Evolutionary conservation across 1,284 basidiomycete species (phyloP).

Genomic region (Leccinum proliferum): DNA sequence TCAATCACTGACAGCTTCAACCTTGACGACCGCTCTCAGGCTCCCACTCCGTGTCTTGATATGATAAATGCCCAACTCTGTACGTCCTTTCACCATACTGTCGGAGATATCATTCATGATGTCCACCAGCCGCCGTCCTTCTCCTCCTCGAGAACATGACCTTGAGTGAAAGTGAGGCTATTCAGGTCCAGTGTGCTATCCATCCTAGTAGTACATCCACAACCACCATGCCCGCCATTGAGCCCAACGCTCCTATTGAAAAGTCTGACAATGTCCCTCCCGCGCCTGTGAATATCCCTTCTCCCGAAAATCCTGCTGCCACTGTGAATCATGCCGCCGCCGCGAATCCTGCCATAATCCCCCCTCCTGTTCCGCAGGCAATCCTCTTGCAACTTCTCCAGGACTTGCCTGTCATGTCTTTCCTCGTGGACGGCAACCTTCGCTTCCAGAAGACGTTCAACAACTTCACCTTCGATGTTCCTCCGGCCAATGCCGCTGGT

Average conservation of each 20-base stretch:
- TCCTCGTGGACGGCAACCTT: background rate
- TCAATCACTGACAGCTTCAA: no score
- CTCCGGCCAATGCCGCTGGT: background rate
- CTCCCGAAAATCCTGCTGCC: background rate
- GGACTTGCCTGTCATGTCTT: background rate
- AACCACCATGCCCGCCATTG: no score
- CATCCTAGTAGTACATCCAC: background rate
- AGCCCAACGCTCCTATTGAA: no score
- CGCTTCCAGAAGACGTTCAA: background rate
- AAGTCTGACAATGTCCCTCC: background rate
- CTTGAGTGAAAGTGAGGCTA: background rate
- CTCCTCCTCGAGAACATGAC: background rate
- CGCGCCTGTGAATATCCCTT: background rate
- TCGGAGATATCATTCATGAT: no score
- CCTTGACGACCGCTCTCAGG: no score
- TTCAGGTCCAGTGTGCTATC: background rate
- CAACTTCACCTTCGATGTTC: background rate
- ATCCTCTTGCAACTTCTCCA: background rate
- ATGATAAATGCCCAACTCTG: no score
- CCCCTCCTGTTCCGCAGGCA: background rate
- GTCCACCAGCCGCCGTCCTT: background rate
- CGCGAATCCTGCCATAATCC: background rate
- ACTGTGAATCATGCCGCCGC: background rate
- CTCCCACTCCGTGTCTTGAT: no score
- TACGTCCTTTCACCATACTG: no score